A percentile compares a stretch with the other conserved stretches of the same genome.
Conservation (phyloP, 208 protist genomes). For the Tritrichomonas foetus region DNA sequence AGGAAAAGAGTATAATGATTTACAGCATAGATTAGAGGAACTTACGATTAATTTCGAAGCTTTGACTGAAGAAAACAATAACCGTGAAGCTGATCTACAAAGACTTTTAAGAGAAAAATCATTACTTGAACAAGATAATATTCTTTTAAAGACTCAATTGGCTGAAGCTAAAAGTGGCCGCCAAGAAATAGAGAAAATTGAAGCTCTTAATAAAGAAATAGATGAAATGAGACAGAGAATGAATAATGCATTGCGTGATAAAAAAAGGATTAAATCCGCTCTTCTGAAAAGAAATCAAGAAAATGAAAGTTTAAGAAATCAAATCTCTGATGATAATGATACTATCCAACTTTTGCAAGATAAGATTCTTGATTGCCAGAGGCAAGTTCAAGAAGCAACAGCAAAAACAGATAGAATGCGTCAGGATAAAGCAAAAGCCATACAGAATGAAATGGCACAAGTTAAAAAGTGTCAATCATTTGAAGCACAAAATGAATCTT, state of each 20-base stretch:
- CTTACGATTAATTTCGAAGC: not conserved
- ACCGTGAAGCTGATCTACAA: not conserved
- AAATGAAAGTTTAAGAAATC: too few species aligned
- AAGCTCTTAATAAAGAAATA: not conserved
- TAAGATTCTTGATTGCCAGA: too few species aligned
- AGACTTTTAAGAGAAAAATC: not conserved
- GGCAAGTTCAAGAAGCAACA: too few species aligned
- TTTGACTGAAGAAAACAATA: not conserved
- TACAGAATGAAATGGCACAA: not conserved
- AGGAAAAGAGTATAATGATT: not conserved
- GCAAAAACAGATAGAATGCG: too few species aligned
- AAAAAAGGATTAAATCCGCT: too few species aligned
- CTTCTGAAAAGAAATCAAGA: too few species aligned
- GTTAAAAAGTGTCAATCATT: not conserved
- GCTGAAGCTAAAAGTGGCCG: not conserved
- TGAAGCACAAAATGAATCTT: not conserved
- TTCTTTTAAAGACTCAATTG: not conserved
- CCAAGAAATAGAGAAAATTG: not conserved
- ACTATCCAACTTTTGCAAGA: too few species aligned
- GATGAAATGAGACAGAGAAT: too few species aligned
- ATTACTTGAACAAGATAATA: not conserved
- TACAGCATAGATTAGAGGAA: not conserved
- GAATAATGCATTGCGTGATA: too few species aligned
- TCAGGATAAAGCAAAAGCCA: too few species aligned
- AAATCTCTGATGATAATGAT: too few species aligned